A percentile compares a stretch with the other conserved stretches of the same genome.
These are phyloP conservation scores for Acacia melanoxylon DNA, from an alignment of 306 rosid species.

Conservation along the genomic window DNA sequence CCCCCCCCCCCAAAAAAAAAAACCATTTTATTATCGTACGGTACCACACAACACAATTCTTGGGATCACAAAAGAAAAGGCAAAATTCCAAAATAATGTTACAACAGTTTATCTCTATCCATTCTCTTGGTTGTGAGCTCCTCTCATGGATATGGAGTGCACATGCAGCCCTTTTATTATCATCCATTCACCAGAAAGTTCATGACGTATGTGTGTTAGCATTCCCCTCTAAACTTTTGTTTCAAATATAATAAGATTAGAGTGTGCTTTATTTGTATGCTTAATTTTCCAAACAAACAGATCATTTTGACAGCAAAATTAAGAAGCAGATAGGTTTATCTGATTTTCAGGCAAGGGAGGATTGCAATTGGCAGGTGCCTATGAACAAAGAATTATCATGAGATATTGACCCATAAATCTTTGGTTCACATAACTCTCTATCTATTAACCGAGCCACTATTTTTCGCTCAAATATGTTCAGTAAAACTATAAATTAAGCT, in stretches of 20 bases:
- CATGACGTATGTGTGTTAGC: not conserved
- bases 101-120: not conserved
- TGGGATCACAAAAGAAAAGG: conserved; percentile 45
- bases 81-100: not conserved
- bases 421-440: not conserved
- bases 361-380: not conserved
- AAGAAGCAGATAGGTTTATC: not conserved
- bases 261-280: not conserved
- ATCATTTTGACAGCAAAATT: not conserved
- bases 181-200: not conserved
- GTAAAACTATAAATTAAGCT: not conserved
- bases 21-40: conserved; percentile 39
- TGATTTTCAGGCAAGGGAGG: not conserved
- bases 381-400: not conserved
- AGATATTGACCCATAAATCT: not conserved
- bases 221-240: not conserved
- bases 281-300: not conserved
- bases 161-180: conserved; percentile 46
- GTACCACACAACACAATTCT: conserved; percentile 32
- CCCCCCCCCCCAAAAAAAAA: not conserved
- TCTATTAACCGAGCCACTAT: not conserved
- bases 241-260: too few relatives aligned
- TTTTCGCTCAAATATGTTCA: not conserved
- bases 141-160: conserved; percentile 35
- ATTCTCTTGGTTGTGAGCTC: conserved; percentile 24